These are phyloP conservation scores for Talaromyces thailandensis DNA, from an alignment of 495 filamentous ascomycete genomes.

Conservation along the genomic window DNA sequence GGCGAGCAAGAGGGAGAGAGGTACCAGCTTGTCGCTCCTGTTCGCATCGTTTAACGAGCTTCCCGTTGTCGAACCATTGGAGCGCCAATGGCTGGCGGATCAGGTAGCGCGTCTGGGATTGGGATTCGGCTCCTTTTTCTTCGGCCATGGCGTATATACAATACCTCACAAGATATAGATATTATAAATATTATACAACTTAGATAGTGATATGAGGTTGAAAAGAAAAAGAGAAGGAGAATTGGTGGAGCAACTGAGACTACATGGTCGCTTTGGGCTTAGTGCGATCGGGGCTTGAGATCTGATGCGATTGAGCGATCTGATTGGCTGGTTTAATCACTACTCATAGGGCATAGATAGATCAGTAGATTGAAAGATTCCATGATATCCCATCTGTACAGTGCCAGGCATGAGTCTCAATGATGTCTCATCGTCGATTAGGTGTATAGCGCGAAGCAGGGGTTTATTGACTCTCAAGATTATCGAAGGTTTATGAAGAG, in stretches of 20 bases:
- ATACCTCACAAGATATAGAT: background rate
- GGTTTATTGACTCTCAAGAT: no score
- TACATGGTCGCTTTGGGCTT: background rate
- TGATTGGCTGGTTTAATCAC: background rate
- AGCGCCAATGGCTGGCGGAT: constrained; percentile 28
- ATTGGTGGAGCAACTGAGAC: background rate
- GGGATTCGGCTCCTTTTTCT: constrained; percentile 5
- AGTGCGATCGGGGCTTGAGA: background rate
- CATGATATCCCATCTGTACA: no score
- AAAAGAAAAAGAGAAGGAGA: background rate
- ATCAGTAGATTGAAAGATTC: background rate
- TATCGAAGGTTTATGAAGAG: no score
- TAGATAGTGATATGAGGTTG: no score
- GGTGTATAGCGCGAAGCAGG: no score
- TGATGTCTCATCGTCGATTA: no score
- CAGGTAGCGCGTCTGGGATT: constrained; percentile 20
- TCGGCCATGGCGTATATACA: constrained; percentile 1
- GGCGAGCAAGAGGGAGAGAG: background rate
- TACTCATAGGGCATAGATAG: background rate
- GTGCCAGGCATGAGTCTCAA: no score
- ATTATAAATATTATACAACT: no score
- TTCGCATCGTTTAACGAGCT: constrained; percentile 24
- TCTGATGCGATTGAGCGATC: background rate
- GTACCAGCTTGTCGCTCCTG: constrained; percentile 26
- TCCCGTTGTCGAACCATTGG: constrained; percentile 30